phyloP scores from a whole-genome alignment of 2,329 filamentous ascomycete genomes.

The Aspergillus latus region DNA sequence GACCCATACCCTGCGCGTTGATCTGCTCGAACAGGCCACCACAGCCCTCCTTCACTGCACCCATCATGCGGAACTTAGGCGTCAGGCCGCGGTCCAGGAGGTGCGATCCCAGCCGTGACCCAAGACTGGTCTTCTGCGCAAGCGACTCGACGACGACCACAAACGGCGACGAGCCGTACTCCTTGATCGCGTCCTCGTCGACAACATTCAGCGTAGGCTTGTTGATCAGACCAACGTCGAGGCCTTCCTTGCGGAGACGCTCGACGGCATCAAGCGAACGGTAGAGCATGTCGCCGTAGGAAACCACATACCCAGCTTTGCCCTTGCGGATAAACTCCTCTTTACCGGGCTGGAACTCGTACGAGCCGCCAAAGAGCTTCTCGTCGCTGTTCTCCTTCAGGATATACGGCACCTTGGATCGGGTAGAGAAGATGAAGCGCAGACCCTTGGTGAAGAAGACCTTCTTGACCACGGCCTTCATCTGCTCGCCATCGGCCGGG shows the following conservation, averaged over 20 bases:
- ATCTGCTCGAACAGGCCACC: conserved; percentile 42
- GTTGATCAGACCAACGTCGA: conserved; percentile 42
- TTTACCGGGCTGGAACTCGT: conserved; percentile 39
- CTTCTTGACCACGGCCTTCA: conserved; percentile 38
- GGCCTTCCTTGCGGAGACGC: conserved; percentile 35
- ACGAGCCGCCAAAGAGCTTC: conserved; percentile 37
- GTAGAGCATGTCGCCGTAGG: conserved; percentile 44
- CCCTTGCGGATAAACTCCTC: conserved; percentile 41
- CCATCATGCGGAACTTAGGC: conserved; percentile 39
- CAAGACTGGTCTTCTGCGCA: conserved; percentile 43
- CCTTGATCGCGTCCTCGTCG: conserved; percentile 39
- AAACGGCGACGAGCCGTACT: conserved; percentile 39
- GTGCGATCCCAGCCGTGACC: conserved; percentile 38
- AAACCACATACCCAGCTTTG: conserved; percentile 39
- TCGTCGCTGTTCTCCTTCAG: conserved; percentile 38
- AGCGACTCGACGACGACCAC: conserved; percentile 41
- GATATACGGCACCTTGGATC: conserved; percentile 41
- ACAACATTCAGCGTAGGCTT: conserved; percentile 42
- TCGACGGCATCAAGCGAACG: conserved; percentile 43
- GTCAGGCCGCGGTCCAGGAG: conserved; percentile 39
- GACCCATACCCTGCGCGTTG: conserved; percentile 39
- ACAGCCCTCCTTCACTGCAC: conserved; percentile 40
- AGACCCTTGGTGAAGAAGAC: conserved; percentile 42
- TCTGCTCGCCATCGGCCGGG: conserved; percentile 44
- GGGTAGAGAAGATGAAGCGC: conserved; percentile 42